A percentile compares a stretch with the other conserved stretches of the same genome.
Evolutionary conservation across 306 rosid species (phyloP).

Genomic region (Boehmeria nivea): DNA sequence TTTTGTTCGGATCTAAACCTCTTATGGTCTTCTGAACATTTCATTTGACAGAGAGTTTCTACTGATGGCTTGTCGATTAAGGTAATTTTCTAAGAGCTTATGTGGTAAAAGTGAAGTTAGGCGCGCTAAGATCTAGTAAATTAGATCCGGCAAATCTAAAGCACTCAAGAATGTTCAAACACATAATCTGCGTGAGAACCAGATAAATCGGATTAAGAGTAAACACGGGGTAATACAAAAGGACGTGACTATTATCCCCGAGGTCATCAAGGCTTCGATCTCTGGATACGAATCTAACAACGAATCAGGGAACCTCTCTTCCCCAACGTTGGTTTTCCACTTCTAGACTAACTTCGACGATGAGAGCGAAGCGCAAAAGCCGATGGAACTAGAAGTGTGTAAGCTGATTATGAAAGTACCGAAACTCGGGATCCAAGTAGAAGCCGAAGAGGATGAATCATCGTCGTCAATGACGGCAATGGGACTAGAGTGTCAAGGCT

Average conservation of each 20-base stretch:
- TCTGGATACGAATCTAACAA: constrained; percentile 68
- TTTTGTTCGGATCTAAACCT: constrained; percentile 62
- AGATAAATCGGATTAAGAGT: too few species aligned
- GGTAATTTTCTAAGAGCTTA: too few species aligned
- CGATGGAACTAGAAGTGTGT: not conserved
- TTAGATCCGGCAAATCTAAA: too few species aligned
- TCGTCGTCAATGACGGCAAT: not conserved
- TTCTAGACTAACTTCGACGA: constrained; percentile 45
- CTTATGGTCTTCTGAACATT: constrained; percentile 51
- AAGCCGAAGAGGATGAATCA: not conserved
- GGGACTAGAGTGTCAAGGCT: constrained; percentile 34
- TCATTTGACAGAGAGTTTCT: constrained; percentile 23
- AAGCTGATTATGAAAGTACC: not conserved
- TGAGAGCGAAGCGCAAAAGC: constrained; percentile 11
- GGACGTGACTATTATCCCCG: too few species aligned
- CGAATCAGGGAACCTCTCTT: constrained; percentile 45
- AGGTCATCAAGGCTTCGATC: constrained; percentile 22
- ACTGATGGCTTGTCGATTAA: constrained; percentile 32
- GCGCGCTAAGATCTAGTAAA: too few species aligned
- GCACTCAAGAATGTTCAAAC: too few species aligned
- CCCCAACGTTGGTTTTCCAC: constrained; percentile 78
- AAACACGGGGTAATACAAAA: too few species aligned
- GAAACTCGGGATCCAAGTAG: not conserved
- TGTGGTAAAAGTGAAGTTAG: too few species aligned
- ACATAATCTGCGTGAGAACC: too few species aligned